These are phyloP conservation scores for Arctostaphylos glauca DNA, from an alignment of 148 eudicot genomes.

Conservation along the genomic window DNA sequence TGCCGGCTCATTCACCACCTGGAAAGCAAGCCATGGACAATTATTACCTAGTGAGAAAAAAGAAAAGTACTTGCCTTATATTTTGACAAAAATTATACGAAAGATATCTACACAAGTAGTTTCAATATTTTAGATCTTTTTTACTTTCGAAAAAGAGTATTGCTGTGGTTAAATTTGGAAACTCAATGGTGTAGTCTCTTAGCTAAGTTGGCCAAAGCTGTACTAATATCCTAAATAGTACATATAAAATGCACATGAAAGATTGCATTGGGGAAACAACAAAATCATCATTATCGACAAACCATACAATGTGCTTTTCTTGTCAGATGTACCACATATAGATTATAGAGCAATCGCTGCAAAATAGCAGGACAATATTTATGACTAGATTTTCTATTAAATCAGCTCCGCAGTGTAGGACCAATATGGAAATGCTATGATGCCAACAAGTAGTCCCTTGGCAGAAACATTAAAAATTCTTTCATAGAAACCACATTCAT, in stretches of 20 bases:
- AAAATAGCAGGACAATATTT: not conserved
- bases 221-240: not conserved
- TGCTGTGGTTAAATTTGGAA: not conserved
- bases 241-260: not conserved
- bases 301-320: not conserved
- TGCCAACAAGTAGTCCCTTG: not conserved
- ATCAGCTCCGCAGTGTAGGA: not conserved
- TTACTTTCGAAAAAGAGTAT: not conserved
- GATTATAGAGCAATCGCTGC: not conserved
- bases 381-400: not conserved
- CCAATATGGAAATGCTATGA: too few species aligned
- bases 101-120: not conserved
- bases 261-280: not conserved
- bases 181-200: not conserved
- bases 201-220: not conserved
- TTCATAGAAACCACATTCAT: not conserved
- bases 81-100: not conserved
- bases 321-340: not conserved
- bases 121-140: not conserved
- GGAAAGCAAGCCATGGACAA: slow-evolving; percentile 13
- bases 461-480: not conserved
- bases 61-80: not conserved
- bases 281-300: not conserved
- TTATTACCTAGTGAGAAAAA: not conserved
- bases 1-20: slow-evolving; percentile 75